Evolutionary conservation across 2,329 filamentous ascomycete species (phyloP).

Genomic region (Aspergillus fischeri): DNA sequence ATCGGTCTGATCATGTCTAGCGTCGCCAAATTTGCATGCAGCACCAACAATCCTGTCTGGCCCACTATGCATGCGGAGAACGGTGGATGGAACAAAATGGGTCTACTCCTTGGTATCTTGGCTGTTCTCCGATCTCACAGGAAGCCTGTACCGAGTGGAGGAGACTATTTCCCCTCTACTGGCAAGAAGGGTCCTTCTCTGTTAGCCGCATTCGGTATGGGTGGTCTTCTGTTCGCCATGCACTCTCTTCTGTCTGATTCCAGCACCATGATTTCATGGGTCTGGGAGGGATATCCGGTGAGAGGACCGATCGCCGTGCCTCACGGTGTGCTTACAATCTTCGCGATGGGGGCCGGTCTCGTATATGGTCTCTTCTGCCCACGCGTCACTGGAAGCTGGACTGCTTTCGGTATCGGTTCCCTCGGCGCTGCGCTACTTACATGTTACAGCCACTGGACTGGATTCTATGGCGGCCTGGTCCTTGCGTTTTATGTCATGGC

Average conservation of each 20-base stretch:
- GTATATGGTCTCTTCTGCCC: conserved; percentile 72
- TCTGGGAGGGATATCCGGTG: conserved; percentile 93
- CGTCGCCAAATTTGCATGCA: conserved; percentile 85
- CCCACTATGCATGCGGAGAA: conserved; percentile 86
- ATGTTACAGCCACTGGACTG: conserved; percentile 74
- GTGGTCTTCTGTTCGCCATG: conserved; percentile 79
- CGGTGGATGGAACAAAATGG: conserved; percentile 87
- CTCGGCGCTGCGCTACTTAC: conserved; percentile 76
- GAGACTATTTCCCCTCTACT: conserved; percentile 48
- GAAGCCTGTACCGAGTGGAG: conserved; percentile 50
- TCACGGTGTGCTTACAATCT: conserved; percentile 83
- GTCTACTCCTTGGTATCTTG: conserved; percentile 69
- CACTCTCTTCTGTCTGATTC: conserved; percentile 94
- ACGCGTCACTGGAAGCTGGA: conserved; percentile 69
- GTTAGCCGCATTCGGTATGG: conserved; percentile 73
- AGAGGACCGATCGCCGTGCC: conserved; percentile 81
- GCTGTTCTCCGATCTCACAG: conserved; percentile 74
- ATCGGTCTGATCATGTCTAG: conserved; percentile 81
- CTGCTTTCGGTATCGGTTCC: conserved; percentile 71
- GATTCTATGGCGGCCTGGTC: conserved; percentile 77
- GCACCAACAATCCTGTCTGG: conserved; percentile 96
- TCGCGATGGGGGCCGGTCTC: conserved; percentile 80
- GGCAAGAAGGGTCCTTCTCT: conserved; percentile 63
- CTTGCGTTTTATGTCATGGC: conserved; percentile 79
- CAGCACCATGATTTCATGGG: conserved; percentile 98